These are phyloP conservation scores for Malus asiatica DNA, from an alignment of 306 rosid genomes.

Conservation along the genomic window DNA sequence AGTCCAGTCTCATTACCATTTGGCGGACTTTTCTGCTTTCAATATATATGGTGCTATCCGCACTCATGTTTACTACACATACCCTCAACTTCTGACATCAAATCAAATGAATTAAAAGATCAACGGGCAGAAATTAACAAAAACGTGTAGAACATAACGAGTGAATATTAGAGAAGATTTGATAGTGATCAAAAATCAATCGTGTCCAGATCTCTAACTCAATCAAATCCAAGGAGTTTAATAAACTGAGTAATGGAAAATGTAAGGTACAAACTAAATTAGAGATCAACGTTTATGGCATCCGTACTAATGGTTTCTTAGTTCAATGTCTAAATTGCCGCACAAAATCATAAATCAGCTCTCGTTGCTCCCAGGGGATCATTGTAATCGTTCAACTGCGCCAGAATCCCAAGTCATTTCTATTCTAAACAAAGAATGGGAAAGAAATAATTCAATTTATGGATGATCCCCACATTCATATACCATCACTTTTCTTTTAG, in stretches of 20 bases:
- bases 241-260: neutral
- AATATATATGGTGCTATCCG: no score
- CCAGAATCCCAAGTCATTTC: conserved; percentile 10
- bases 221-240: neutral
- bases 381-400: conserved; percentile 19
- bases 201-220: no score
- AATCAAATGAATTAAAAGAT: no score
- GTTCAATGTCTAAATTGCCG: conserved; percentile 8
- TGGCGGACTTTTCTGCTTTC: neutral
- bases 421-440: conserved; percentile 35
- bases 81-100: no score
- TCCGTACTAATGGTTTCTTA: neutral
- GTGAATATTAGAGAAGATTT: no score
- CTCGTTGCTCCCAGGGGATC: conserved; percentile 19
- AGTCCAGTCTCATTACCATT: neutral
- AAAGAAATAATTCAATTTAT: conserved; percentile 9
- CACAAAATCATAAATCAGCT: conserved; percentile 21
- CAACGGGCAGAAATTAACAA: no score
- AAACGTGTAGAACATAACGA: no score
- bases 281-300: neutral
- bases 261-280: neutral
- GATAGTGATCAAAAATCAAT: no score
- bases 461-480: neutral
- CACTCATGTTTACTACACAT: no score
- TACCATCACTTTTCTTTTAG: conserved; percentile 3